Percentiles rank a stretch among this genome's conserved stretches.
Conservation (phyloP, 2,329 filamentous ascomycete species). For the Fusarium odoratissimum region DNA sequence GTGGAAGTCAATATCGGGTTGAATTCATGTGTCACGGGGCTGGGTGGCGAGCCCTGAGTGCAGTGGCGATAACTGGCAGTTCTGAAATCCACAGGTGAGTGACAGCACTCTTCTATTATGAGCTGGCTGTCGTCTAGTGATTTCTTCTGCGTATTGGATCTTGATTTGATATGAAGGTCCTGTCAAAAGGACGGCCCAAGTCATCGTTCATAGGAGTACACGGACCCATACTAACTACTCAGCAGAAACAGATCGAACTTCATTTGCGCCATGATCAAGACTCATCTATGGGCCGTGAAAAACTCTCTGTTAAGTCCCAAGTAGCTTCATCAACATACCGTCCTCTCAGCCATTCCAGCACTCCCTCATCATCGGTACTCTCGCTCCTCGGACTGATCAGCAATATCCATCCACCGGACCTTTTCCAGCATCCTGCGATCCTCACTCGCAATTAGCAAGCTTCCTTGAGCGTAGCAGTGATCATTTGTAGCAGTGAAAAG, state of each 20-base stretch:
- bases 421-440: not conserved
- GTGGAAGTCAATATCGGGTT: not conserved
- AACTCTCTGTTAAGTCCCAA: not conserved
- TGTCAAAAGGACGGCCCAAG: no score
- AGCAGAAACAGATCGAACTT: not conserved
- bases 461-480: not conserved
- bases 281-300: not conserved
- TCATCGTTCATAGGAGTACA: not conserved
- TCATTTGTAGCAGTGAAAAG: not conserved
- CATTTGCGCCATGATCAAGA: accelerated
- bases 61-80: not conserved
- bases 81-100: accelerated
- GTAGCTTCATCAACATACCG: not conserved
- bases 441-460: not conserved
- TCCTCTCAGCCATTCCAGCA: not conserved
- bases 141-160: not conserved
- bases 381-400: not conserved
- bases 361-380: no score
- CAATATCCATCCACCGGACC: not conserved
- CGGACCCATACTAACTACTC: no score
- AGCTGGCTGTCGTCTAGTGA: accelerated
- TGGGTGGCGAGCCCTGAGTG: not conserved
- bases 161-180: not conserved
- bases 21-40: not conserved
- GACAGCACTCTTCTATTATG: accelerated